Evolutionary conservation across 2,329 filamentous ascomycete genomes (phyloP).

Genomic region (Aspergillus puulaauensis): DNA sequence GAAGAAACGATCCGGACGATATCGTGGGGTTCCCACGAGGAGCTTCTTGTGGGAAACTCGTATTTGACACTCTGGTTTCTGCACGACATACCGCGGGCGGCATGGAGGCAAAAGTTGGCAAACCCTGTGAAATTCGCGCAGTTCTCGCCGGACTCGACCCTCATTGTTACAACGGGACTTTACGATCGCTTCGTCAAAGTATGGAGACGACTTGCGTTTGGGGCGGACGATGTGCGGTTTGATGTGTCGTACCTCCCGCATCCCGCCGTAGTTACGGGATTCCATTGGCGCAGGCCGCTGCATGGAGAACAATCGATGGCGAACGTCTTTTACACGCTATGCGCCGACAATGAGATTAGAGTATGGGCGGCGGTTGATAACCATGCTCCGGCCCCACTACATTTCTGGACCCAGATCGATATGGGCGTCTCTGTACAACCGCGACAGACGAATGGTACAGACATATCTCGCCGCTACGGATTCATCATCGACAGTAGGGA

Average conservation of each 20-base stretch:
- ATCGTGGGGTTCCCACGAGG: constrained; percentile 85
- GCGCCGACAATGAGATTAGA: constrained; percentile 74
- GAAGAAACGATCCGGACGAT: constrained; percentile 55
- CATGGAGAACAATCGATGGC: constrained; percentile 76
- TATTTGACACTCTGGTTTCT: constrained; percentile 69
- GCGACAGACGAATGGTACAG: constrained; percentile 40
- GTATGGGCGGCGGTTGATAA: constrained; percentile 80
- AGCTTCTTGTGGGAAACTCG: constrained; percentile 75
- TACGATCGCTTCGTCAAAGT: constrained; percentile 86
- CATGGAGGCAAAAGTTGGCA: constrained; percentile 75
- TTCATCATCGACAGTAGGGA: constrained; percentile 83
- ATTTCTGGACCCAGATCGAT: constrained; percentile 79
- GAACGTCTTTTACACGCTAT: constrained; percentile 88
- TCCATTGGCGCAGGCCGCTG: constrained; percentile 81
- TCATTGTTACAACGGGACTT: constrained; percentile 77
- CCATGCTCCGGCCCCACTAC: constrained; percentile 68
- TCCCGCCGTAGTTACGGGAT: constrained; percentile 71
- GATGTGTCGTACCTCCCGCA: constrained; percentile 91
- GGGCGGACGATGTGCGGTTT: constrained; percentile 78
- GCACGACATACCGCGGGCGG: constrained; percentile 45
- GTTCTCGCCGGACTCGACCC: constrained; percentile 82
- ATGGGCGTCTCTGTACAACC: constrained; percentile 69
- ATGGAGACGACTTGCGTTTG: constrained; percentile 85
- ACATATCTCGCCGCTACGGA: constrained; percentile 59
- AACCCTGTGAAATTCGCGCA: constrained; percentile 71